These are phyloP conservation scores for Fonsecaea pugnacius DNA, from an alignment of 2,329 filamentous ascomycete genomes.

Conservation along the genomic window DNA sequence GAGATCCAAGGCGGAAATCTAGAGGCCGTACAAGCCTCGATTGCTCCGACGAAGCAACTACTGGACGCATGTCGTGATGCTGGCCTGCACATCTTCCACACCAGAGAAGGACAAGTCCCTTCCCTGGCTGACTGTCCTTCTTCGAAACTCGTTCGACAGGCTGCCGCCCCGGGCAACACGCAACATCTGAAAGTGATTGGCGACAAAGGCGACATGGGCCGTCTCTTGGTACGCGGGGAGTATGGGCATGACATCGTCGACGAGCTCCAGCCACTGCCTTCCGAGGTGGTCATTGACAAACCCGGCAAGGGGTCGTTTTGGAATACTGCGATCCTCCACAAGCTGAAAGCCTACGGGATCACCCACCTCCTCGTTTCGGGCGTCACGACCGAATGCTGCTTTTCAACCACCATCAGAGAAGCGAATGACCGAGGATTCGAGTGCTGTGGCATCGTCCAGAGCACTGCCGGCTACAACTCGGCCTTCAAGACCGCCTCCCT, in stretches of 20 bases:
- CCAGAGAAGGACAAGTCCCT: conserved; percentile 55
- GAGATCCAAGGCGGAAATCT: conserved; percentile 56
- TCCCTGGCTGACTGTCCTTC: conserved; percentile 60
- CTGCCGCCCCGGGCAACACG: conserved; percentile 51
- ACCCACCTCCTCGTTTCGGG: conserved; percentile 63
- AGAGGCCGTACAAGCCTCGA: conserved; percentile 45
- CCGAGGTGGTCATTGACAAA: conserved; percentile 62
- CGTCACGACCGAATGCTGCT: conserved; percentile 64
- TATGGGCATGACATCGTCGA: conserved; percentile 61
- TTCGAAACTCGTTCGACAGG: conserved; percentile 56
- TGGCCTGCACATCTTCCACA: conserved; percentile 55
- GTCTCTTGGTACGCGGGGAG: conserved; percentile 58
- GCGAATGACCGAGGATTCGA: conserved; percentile 66
- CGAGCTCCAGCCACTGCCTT: conserved; percentile 56
- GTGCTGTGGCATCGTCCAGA: conserved; percentile 59
- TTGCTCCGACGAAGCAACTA: conserved; percentile 48
- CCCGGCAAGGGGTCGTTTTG: conserved; percentile 65
- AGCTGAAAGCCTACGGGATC: conserved; percentile 59
- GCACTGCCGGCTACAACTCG: conserved; percentile 44
- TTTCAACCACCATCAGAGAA: conserved; percentile 61
- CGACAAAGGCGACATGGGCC: conserved; percentile 59
- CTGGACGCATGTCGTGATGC: conserved; percentile 49
- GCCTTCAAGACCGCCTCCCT: conserved; percentile 45
- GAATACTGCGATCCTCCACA: conserved; percentile 59
- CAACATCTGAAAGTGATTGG: conserved; percentile 56